Evolutionary conservation across 768 basidiomycete genomes (phyloP), one percentile per base, ranked within the genome.

Genomic region (Macrolepiota fuliginosa): DNA sequence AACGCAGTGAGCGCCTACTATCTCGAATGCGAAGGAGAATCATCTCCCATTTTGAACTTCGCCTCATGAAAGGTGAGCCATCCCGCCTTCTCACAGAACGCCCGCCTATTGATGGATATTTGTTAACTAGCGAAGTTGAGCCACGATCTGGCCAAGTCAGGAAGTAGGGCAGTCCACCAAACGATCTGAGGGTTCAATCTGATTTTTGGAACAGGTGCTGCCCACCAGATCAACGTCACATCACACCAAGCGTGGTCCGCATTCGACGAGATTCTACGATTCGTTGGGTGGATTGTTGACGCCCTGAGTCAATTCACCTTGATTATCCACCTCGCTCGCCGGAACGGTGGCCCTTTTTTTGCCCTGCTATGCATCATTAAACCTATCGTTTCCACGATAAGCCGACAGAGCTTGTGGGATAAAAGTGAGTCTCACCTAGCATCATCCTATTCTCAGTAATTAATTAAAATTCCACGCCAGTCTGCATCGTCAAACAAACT

Each of bases 291-390:
- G 17, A 3, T 55, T 12, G 6, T 65, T 9, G 49, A 25, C 4
- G 57, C 50, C 3, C 22, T 59, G 13, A 62, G 61, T 36, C 61
- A 62, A n/a, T n/a, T 65, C 35, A 29, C 56, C 0, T 25, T 62
- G 12, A 37, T 62, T 13, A 36, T 55, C 3, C 61, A 56, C 11
- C 47, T 61, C 19, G 57, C 53, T 22, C 39, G 19, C 19, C n/a
- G 39, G 22, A 54, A 37, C 15, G 61, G 64, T 5, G 56, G 61
- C 3, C 64, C 61, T 1, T 35, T 60, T 5, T 62, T 65, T 32
- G 32, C 54, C 3, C 9, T 56, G 4, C 19, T 50, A 19, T 59
- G 57, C 27, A 12, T 62, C 10, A 11, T 62, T 9, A 22, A 42
- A 40, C 61, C 64, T 2, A 5, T 55, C 17, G 1, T 55, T 4